Evolutionary conservation across 208 protist species (phyloP).

Genomic region (Crithidia sp.): DNA sequence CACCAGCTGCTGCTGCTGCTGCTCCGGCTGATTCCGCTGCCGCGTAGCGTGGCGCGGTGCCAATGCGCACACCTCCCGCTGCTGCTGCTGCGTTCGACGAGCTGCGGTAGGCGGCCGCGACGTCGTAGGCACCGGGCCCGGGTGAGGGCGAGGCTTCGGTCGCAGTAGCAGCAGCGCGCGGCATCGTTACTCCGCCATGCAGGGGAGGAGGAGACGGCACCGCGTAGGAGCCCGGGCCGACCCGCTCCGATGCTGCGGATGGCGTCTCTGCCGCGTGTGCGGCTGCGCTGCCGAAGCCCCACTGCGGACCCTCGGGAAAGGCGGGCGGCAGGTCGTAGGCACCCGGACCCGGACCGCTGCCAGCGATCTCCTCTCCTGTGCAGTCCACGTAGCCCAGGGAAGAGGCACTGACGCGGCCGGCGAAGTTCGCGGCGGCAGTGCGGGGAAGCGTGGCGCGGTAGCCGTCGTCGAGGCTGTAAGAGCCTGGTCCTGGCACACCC

Average conservation of each 20-base stretch:
- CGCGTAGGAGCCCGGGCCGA: conserved; percentile 23
- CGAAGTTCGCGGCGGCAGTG: background rate
- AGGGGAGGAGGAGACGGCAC: conserved; percentile 15
- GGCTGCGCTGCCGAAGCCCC: conserved; percentile 31
- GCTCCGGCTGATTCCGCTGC: background rate
- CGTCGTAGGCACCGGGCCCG: conserved; percentile 31
- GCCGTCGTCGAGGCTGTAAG: conserved; percentile 25
- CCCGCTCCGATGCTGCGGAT: background rate
- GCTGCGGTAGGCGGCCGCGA: background rate
- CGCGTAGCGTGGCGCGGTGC: conserved; percentile 21
- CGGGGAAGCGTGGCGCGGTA: conserved; percentile 25
- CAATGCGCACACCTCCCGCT: conserved; percentile 20
- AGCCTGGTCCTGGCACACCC: conserved; percentile 3
- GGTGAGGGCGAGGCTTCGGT: background rate
- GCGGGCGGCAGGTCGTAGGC: conserved; percentile 28
- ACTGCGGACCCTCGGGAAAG: conserved; percentile 32
- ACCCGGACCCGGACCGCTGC: conserved; percentile 14
- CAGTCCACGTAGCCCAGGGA: no score
- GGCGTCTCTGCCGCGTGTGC: background rate
- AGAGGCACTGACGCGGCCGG: background rate
- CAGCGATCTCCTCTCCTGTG: background rate
- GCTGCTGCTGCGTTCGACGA: background rate
- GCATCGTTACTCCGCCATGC: conserved; percentile 19
- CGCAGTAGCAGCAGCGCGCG: conserved; percentile 1
- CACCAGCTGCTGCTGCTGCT: background rate